Evolutionary conservation across 176 grass and related monocot species (phyloP).

Genomic region (Lolium rigidum): DNA sequence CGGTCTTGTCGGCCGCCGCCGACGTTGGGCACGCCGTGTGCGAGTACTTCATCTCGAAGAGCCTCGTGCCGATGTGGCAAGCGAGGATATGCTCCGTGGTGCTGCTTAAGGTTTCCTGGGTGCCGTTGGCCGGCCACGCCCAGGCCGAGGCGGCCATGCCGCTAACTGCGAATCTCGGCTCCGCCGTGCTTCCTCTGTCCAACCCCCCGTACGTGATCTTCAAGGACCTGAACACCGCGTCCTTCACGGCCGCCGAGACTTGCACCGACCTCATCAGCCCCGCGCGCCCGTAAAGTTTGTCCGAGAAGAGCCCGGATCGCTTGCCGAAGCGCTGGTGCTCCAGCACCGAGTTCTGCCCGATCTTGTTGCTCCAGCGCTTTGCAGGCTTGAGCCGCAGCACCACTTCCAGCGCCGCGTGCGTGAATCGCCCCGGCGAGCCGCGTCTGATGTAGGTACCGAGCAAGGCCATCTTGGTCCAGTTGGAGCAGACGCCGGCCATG

Average conservation of each 20-base stretch:
- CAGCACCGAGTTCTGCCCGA: constrained; percentile 45
- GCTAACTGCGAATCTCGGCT: background rate
- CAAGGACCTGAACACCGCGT: constrained; percentile 13
- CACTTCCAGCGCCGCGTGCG: background rate
- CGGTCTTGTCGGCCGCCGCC: constrained; percentile 9
- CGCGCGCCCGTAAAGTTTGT: background rate
- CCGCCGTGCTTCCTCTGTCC: background rate
- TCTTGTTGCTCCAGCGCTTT: constrained; percentile 28
- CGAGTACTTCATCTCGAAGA: constrained; percentile 43
- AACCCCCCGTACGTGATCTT: background rate
- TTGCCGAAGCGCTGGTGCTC: background rate
- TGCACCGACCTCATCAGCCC: constrained; percentile 30
- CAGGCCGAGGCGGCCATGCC: constrained; percentile 21
- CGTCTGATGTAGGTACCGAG: constrained; percentile 36
- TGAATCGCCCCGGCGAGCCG: background rate
- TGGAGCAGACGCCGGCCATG: constrained; percentile 33
- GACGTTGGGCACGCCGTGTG: background rate
- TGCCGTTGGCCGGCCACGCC: background rate
- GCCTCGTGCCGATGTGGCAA: constrained; percentile 40
- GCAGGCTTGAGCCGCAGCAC: constrained; percentile 26
- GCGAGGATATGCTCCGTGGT: constrained; percentile 29
- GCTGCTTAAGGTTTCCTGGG: background rate
- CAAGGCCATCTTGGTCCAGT: constrained; percentile 56
- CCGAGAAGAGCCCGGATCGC: background rate
- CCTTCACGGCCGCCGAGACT: background rate